Base-by-base conservation (phyloP, 495 filamentous ascomycete species). In the Bacidia gigantensis region DNA sequence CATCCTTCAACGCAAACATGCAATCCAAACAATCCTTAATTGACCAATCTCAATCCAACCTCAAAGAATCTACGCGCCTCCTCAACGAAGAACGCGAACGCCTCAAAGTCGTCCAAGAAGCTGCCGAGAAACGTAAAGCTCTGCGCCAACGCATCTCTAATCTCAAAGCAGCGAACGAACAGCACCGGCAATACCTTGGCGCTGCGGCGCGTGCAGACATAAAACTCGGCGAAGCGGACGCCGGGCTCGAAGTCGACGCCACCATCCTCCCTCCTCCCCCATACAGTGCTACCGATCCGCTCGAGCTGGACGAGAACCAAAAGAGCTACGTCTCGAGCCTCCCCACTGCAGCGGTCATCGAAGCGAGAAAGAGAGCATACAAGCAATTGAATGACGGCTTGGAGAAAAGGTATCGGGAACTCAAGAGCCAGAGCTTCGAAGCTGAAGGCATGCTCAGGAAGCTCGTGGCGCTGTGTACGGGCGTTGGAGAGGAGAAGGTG, bases 1-100 rank as follows among this genome's bases (percentile, higher is more conserved):
- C 76, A 21, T 79, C 85, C 38, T 86, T 95, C 62, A 79, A 83
- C 20, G 70, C 74, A n/a, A 83, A 83, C 54, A 70, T 93, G 26
- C 81, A 78, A 32, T 73, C 79, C 40, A 95, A 94, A 58, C 90
- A 96, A 69, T 78, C 83, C 25, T 73, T 79, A 17, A 81, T 95
- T 53, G 86, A 90, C 58, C 68, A 77, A 25, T 79, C 87, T 51
- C 86, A 95, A 60, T 67, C 73, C 22, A 77, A 80, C 22, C 80
- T 98, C 42, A 82, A 86, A 32, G 81, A 88, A 26, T 78, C 83
- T 3, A 89, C 87, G n/a, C 75, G 83, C 32, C 78, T 80, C 26
- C 74, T 93, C 9, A 81, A 82, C 52, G 80, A 85, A 48, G 82
- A 87, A 49, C 82, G 85, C 41, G 80, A 79, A 50, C 74, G 73